Evolutionary conservation across 1,284 basidiomycete genomes (phyloP).

Genomic region (Heterobasidion occidentale): DNA sequence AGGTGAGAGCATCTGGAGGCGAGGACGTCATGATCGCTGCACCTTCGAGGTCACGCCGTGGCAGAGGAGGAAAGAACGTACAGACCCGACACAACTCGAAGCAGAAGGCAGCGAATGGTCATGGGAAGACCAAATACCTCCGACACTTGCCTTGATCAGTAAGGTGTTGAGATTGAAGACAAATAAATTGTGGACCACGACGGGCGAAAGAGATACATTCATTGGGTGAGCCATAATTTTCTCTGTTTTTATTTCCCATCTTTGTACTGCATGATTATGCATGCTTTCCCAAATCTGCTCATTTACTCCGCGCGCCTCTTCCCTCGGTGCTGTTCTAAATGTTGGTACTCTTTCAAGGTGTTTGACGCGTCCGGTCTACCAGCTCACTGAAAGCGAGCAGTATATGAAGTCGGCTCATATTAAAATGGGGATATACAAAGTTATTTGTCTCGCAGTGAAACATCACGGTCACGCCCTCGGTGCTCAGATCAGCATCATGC

Average conservation of each 20-base stretch:
- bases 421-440: slow-evolving; percentile 74
- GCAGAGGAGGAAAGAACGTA: slow-evolving; percentile 53
- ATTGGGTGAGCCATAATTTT: slow-evolving; percentile 49
- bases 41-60: slow-evolving; percentile 41
- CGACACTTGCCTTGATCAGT: slow-evolving; percentile 59
- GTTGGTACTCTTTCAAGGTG: slow-evolving; percentile 41
- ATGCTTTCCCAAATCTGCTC: no score
- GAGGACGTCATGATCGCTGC: slow-evolving; percentile 36
- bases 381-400: slow-evolving; percentile 78
- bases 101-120: slow-evolving; percentile 53
- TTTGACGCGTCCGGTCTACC: slow-evolving; percentile 80
- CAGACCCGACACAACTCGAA: slow-evolving; percentile 29
- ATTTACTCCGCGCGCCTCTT: no score
- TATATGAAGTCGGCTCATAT: slow-evolving; percentile 82
- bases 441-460: slow-evolving; percentile 90
- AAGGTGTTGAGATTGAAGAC: slow-evolving; percentile 71
- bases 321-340: slow-evolving; percentile 3
- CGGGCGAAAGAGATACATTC: slow-evolving; percentile 77
- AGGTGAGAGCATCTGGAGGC: slow-evolving; percentile 44
- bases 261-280: not conserved
- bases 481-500: slow-evolving; percentile 88
- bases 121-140: slow-evolving; percentile 75
- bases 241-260: not conserved
- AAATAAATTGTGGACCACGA: slow-evolving; percentile 82
- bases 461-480: slow-evolving; percentile 80